These are phyloP conservation scores for Platanthera zijinensis DNA, from an alignment of 106 monocot genomes.

Conservation along the genomic window DNA sequence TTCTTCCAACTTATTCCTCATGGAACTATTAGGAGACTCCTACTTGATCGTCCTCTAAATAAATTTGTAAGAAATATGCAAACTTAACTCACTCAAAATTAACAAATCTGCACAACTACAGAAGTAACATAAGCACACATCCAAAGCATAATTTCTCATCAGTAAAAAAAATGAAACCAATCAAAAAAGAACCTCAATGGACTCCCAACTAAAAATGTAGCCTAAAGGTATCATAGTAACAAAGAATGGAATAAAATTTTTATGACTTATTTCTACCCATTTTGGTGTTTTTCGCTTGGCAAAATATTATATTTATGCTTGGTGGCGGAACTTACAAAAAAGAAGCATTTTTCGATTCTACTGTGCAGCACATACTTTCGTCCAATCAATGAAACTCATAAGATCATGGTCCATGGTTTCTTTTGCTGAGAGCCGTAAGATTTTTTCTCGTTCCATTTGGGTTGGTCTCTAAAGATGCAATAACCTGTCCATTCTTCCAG, in stretches of 20 bases:
- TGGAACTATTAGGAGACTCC: no score
- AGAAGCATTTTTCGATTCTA: neutral
- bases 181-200: neutral
- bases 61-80: neutral
- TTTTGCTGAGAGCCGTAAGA: conserved; percentile 62
- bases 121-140: neutral
- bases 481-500: conserved; percentile 85
- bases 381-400: conserved; percentile 75
- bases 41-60: no score
- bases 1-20: no score
- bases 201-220: neutral
- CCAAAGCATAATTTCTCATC: neutral
- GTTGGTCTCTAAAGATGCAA: conserved; percentile 81
- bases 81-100: neutral
- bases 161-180: neutral
- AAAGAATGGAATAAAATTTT: neutral
- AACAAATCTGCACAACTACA: neutral
- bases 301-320: neutral
- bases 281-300: neutral
- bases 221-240: neutral
- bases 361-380: conserved; percentile 32
- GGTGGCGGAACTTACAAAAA: neutral
- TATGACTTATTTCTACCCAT: neutral
- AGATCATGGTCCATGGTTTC: conserved; percentile 71
- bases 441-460: conserved; percentile 82